These are phyloP conservation scores for Candida gorgasii DNA, from an alignment of 805 yeast species.

Conservation along the genomic window DNA sequence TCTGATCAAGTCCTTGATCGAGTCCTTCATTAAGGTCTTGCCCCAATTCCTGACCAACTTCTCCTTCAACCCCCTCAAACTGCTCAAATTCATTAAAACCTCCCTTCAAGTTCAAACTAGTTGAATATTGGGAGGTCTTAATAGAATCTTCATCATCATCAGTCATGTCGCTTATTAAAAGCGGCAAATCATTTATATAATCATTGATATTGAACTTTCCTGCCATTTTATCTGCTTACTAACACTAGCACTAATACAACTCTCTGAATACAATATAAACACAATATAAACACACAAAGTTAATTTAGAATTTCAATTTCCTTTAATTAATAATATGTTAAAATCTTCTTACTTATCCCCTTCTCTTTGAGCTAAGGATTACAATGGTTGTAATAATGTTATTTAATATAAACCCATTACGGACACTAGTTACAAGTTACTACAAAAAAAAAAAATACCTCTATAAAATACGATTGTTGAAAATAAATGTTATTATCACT, in stretches of 20 bases:
- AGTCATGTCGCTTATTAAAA: conserved; percentile 14
- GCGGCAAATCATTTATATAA: conserved; percentile 18
- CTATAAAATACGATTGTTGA: not conserved
- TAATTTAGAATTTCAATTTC: conserved; percentile 4
- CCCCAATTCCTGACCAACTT: no score
- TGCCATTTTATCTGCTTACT: not conserved
- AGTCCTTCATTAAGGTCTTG: no score
- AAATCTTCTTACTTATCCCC: conserved; percentile 2
- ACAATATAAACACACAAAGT: not conserved
- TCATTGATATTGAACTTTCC: conserved; percentile 18
- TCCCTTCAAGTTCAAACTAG: not conserved
- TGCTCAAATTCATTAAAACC: not conserved
- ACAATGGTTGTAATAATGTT: not conserved
- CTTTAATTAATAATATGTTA: conserved; percentile 2
- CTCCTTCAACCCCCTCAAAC: no score
- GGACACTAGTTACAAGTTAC: not conserved
- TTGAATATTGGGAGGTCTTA: not conserved
- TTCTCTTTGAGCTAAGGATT: conserved; percentile 3
- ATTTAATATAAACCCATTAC: conserved; percentile 3
- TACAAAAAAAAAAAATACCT: not conserved
- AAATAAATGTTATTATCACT: not conserved
- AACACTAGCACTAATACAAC: not conserved
- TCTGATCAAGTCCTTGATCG: no score
- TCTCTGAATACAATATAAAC: not conserved
- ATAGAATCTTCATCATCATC: conserved; percentile 11